Evolutionary conservation across 73 alveolate genomes (phyloP), one percentile per base, ranked within the genome.

Genomic region (Durusdinium trenchii): DNA sequence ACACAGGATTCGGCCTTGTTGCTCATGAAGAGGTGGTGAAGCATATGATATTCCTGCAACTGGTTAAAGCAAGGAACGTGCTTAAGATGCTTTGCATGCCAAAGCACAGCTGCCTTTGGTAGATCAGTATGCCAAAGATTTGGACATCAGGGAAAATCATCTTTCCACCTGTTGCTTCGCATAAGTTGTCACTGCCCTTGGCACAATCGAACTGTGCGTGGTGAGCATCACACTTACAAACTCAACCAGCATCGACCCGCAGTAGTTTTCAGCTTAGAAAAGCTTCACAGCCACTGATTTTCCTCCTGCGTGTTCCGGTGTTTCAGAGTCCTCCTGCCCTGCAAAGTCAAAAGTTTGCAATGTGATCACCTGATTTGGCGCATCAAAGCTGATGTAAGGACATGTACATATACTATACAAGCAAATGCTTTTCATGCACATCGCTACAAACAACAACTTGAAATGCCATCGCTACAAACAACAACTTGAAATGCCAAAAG

Each of bases 291-390:
- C 64, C 20, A 9, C 20, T 54, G 20, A 54, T 54, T 54, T 20
- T 9, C 28, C 64, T 54, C 64, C 64, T 12, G 64, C 64, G 28
- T 12, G 64, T 20, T 12, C 28, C 9, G 28, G 20, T 9, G 28
- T 35, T 73, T 50, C 52, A 6, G 47, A 50, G 71, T 61, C 98
- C 98, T 91, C 98, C 82, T 91, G 98, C 60, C 98, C 98, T 6
- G 98, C 98, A 91, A 91, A 91, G 42, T 91, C 98, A 57, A 91
- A 91, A 40, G 98, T 91, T 67, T 91, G 98, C 54, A 91, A 60
- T 16, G 98, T 91, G 89, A 91, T 91, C 54, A 78, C 94, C 91
- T 81, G 71, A 9, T 45, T 10, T 12, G 0, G 18, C 54, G 43
- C 38, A 75, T 38, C 52, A 40, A 62, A 62, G 38, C 6, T 26